phyloP scores from a whole-genome alignment of 2,329 filamentous ascomycete species.

The Pseudopithomyces chartarum region DNA sequence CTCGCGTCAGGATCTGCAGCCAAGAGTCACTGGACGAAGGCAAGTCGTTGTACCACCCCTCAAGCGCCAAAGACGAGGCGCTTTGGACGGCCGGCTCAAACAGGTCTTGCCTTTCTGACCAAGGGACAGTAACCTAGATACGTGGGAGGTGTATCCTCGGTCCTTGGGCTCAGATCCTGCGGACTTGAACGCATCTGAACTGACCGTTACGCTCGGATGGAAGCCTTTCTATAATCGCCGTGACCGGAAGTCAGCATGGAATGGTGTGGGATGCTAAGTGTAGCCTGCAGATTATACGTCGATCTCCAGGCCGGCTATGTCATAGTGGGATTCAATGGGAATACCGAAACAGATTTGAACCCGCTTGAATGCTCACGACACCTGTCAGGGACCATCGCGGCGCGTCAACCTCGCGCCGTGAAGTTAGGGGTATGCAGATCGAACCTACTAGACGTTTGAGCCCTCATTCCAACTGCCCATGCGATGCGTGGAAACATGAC shows the following conservation, averaged over 20 bases:
- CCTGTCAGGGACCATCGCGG: constrained; percentile 16
- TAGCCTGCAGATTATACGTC: constrained; percentile 8
- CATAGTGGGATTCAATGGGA: constrained; percentile 11
- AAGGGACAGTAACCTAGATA: constrained; percentile 21
- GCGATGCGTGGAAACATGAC: constrained; percentile 6
- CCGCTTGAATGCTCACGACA: constrained; percentile 7
- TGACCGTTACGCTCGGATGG: constrained; percentile 21
- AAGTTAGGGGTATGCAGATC: too few relatives aligned
- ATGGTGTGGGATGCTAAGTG: constrained; percentile 7
- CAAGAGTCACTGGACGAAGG: constrained; percentile 8
- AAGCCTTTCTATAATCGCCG: background rate
- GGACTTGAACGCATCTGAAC: constrained; percentile 27
- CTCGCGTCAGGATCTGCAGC: constrained; percentile 7
- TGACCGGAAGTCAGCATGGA: background rate
- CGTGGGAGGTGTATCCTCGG: constrained; percentile 22
- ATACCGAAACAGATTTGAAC: background rate
- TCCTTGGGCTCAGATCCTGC: constrained; percentile 30
- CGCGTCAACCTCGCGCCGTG: constrained; percentile 18
- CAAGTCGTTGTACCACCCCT: constrained; percentile 10
- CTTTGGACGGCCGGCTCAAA: constrained; percentile 26
- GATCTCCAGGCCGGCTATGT: background rate
- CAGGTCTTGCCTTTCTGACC: constrained; percentile 22
- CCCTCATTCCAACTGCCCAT: constrained; percentile 13
- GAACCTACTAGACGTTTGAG: constrained; percentile 13
- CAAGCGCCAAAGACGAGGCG: constrained; percentile 17